Conservation (phyloP, 1,139 yeast species). For the Blastobotrys serpentis region DNA sequence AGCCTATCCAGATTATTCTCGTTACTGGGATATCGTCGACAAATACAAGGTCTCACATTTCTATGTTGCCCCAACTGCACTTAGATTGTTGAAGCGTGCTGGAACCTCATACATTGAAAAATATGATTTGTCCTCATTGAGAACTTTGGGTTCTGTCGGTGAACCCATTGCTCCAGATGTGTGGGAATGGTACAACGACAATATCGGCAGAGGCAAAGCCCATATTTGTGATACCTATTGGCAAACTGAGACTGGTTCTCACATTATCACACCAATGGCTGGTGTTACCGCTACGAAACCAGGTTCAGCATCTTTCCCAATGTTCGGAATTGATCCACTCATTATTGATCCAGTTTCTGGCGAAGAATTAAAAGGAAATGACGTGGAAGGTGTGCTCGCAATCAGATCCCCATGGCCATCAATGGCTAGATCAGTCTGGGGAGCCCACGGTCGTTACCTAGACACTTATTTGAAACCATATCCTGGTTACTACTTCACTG, state of each 20-base stretch:
- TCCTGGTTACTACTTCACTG: slow-evolving; percentile 96
- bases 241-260: slow-evolving; percentile 99
- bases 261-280: slow-evolving; percentile 91
- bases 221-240: slow-evolving; percentile 93
- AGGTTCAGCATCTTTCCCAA: slow-evolving; percentile 94
- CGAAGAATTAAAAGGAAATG: slow-evolving; percentile 68
- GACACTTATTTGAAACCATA: slow-evolving; percentile 94
- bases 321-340: slow-evolving; percentile 88
- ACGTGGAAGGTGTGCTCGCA: slow-evolving; percentile 95
- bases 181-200: slow-evolving; percentile 97
- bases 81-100: slow-evolving; percentile 90
- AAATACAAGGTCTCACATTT: slow-evolving; percentile 93
- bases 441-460: slow-evolving; percentile 82
- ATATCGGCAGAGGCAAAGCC: slow-evolving; percentile 85
- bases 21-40: slow-evolving; percentile 96
- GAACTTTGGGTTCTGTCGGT: slow-evolving; percentile 97
- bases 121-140: slow-evolving; percentile 81
- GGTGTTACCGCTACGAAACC: slow-evolving; percentile 96
- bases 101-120: slow-evolving; percentile 88
- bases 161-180: slow-evolving; percentile 98
- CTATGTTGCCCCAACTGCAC: slow-evolving; percentile 97
- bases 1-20: slow-evolving; percentile 92
- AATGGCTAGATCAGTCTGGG: slow-evolving; percentile 96
- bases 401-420: slow-evolving; percentile 93
- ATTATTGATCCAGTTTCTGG: slow-evolving; percentile 93